Evolutionary conservation across 1,284 basidiomycete species (phyloP).

Genomic region (Ceratobasidium sp.): DNA sequence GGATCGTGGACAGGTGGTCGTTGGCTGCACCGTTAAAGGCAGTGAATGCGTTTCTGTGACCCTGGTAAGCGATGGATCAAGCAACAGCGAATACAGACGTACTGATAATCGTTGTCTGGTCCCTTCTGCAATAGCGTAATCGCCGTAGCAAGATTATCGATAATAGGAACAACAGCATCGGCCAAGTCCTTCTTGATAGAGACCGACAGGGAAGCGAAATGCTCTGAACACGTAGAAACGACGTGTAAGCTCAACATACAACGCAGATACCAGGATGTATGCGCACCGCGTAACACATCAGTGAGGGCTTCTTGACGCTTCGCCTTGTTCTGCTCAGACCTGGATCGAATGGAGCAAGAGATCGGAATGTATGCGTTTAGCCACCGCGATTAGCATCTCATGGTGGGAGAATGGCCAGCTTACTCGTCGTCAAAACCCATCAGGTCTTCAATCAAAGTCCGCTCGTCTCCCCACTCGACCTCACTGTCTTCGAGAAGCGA

Average conservation of each 20-base stretch:
- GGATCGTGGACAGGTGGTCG: neutral
- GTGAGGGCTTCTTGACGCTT: constrained; percentile 35
- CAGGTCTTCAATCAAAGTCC: constrained; percentile 36
- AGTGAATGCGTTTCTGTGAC: constrained; percentile 1
- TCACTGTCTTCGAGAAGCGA: constrained; percentile 11
- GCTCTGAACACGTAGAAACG: neutral
- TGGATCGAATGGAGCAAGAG: neutral
- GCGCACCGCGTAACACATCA: constrained; percentile 25
- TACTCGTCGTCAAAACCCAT: constrained; percentile 38
- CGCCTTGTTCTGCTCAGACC: constrained; percentile 14
- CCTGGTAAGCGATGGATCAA: neutral
- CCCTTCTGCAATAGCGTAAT: constrained; percentile 9
- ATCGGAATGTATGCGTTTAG: constrained; percentile 30
- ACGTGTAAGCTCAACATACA: neutral
- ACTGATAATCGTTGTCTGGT: constrained; percentile 27
- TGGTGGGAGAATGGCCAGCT: neutral
- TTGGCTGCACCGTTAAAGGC: constrained; percentile 20
- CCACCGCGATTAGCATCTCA: neutral
- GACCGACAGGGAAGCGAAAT: constrained; percentile 28
- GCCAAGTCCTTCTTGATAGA: constrained; percentile 27
- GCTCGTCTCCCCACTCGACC: constrained; percentile 28
- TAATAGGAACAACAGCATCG: constrained; percentile 24
- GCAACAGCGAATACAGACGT: neutral
- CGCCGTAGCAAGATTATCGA: constrained; percentile 23
- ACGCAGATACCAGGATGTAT: constrained; percentile 7